A percentile compares a stretch with the other conserved stretches of the same genome.
Conservation (phyloP, 768 basidiomycete species). For the Suillus brevipes region DNA sequence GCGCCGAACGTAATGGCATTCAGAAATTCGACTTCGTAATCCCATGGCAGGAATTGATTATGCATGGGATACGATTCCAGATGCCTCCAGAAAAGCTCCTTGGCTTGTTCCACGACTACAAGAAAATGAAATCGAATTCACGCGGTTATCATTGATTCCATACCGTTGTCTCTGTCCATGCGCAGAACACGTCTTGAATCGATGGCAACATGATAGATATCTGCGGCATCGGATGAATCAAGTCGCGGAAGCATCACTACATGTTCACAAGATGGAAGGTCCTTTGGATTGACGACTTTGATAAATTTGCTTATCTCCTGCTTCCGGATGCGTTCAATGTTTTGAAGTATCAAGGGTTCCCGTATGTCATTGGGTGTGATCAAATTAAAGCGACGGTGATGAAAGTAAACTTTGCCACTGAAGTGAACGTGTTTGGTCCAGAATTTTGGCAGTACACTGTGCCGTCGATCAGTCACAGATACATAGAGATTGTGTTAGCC, state of each 20-base stretch:
- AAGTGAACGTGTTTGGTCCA: constrained; percentile 43
- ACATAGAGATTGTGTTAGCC: background rate
- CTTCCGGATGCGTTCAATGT: constrained; percentile 28
- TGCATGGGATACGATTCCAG: too few species aligned
- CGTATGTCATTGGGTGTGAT: constrained; percentile 44
- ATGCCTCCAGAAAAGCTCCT: too few species aligned
- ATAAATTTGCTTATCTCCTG: too few species aligned
- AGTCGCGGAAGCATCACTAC: constrained; percentile 36
- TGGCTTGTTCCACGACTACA: background rate
- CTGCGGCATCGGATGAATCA: background rate
- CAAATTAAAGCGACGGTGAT: constrained; percentile 35
- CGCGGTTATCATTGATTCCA: background rate
- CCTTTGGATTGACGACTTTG: constrained; percentile 14
- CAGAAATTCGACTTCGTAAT: too few species aligned
- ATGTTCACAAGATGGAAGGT: constrained; percentile 38
- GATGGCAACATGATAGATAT: background rate
- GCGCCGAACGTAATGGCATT: too few species aligned
- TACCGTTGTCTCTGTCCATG: background rate
- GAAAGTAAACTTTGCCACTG: constrained; percentile 48
- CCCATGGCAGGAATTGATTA: too few species aligned
- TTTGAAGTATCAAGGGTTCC: constrained; percentile 31
- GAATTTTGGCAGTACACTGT: background rate
- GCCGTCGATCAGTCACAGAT: background rate
- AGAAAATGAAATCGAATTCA: background rate
- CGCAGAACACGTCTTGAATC: background rate